Conservation (phyloP, 23 red algal genomes). For the Agarophyton chilense region DNA sequence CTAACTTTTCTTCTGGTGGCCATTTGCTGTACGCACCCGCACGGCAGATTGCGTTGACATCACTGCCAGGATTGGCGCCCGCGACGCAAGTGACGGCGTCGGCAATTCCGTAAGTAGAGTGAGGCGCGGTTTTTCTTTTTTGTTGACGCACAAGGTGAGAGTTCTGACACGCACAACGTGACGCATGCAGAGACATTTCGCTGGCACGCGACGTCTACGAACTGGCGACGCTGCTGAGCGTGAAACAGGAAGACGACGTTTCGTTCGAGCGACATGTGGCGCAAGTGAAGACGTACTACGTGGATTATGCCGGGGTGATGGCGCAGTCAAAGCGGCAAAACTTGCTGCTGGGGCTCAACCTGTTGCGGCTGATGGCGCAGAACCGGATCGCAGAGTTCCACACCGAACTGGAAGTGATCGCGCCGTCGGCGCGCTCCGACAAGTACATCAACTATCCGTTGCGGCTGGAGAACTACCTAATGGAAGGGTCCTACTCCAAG, state of each 20-base stretch:
- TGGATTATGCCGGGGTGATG: constrained; percentile 64
- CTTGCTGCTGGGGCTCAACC: constrained; percentile 85
- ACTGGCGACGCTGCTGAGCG: constrained; percentile 54
- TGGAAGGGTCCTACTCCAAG: constrained; percentile 90
- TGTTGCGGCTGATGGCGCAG: constrained; percentile 91
- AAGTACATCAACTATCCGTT: constrained; percentile 73
- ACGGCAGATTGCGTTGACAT: constrained; percentile 77
- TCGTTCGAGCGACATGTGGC: constrained; percentile 92
- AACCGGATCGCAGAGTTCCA: constrained; percentile 97
- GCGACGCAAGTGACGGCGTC: constrained; percentile 26
- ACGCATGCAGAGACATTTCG: constrained; percentile 63
- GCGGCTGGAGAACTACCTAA: constrained; percentile 84
- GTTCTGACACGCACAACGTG: no score
- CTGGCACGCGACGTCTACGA: constrained; percentile 82
- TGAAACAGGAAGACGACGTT: constrained; percentile 70
- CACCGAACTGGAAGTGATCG: constrained; percentile 93
- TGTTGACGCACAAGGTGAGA: no score
- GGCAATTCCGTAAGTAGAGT: constrained; percentile 15
- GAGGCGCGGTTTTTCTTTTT: background rate
- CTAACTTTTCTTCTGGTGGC: no score
- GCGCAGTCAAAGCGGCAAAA: constrained; percentile 61
- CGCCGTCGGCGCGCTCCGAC: constrained; percentile 50
- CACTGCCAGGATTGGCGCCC: constrained; percentile 58
- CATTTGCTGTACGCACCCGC: no score
- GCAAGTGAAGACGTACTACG: constrained; percentile 87